phyloP scores from a whole-genome alignment of 345 rosid genomes.

The Trapa bicornis region DNA sequence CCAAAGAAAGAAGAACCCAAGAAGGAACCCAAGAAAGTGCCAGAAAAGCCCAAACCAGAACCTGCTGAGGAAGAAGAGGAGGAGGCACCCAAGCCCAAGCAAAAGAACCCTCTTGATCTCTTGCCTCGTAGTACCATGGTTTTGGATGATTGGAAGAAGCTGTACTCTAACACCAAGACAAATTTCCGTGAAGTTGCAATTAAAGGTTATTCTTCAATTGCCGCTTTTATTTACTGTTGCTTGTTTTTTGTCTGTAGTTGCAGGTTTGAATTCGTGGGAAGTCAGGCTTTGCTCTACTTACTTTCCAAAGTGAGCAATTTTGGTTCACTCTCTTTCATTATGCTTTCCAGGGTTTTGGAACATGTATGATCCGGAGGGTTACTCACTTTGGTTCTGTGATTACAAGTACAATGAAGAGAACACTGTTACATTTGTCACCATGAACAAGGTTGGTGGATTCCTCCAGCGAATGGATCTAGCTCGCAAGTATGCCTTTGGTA shows the following conservation, averaged over 20 bases:
- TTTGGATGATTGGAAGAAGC: constrained; percentile 96
- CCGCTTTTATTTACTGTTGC: too few species aligned
- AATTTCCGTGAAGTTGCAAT: constrained; percentile 96
- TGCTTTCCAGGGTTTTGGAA: constrained; percentile 87
- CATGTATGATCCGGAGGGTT: constrained; percentile 97
- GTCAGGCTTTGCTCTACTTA: too few species aligned
- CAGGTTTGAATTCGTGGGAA: too few species aligned
- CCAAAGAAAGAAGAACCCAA: constrained; percentile 52
- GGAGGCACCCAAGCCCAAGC: constrained; percentile 37
- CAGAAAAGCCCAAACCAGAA: constrained; percentile 52
- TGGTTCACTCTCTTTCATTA: background rate
- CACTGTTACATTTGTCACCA: constrained; percentile 69
- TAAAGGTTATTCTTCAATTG: constrained; percentile 37
- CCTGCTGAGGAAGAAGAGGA: constrained; percentile 6
- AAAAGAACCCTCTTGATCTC: constrained; percentile 90
- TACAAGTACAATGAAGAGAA: constrained; percentile 97
- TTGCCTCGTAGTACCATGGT: constrained; percentile 90
- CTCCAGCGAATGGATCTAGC: constrained; percentile 93
- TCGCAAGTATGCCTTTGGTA: constrained; percentile 90
- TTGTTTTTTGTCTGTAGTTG: too few species aligned
- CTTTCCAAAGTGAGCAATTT: too few species aligned
- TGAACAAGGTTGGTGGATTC: constrained; percentile 92
- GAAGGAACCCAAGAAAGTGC: constrained; percentile 36
- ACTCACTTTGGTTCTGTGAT: constrained; percentile 94
- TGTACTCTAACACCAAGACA: constrained; percentile 85